Conservation (phyloP, 139 green algal genomes). For the Monoraphidium neglectum region DNA sequence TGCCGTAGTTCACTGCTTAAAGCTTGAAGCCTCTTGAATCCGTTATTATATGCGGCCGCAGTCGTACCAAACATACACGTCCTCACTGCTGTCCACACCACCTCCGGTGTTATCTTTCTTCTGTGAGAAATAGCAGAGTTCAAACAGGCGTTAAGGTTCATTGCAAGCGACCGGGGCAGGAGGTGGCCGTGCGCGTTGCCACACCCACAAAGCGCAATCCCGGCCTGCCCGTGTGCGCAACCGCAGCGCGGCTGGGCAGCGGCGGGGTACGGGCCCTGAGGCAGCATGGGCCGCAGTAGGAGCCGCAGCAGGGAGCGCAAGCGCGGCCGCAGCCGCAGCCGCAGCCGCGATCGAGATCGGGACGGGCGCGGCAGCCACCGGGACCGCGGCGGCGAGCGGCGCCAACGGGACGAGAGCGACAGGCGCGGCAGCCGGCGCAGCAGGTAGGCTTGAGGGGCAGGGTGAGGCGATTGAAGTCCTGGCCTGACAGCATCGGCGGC, state of each 20-base stretch:
- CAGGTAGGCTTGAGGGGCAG: neutral
- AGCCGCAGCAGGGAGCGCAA: conserved; percentile 13
- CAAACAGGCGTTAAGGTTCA: too few relatives aligned
- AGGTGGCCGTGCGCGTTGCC: neutral
- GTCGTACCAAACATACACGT: too few relatives aligned
- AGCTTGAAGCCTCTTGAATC: too few relatives aligned
- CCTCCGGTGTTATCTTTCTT: too few relatives aligned
- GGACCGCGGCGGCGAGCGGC: too few relatives aligned
- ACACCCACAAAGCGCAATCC: neutral
- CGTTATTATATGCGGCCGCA: too few relatives aligned
- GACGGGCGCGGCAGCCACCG: too few relatives aligned
- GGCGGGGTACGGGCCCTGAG: conserved; percentile 8
- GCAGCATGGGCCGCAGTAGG: conserved; percentile 8
- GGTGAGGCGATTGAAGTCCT: neutral
- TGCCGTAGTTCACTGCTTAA: too few relatives aligned
- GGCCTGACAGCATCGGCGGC: neutral
- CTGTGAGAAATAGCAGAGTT: too few relatives aligned
- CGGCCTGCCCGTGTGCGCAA: conserved; percentile 25
- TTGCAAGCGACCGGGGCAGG: too few relatives aligned
- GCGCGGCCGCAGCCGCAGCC: conserved; percentile 1
- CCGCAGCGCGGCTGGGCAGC: conserved; percentile 16
- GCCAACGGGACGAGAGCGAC: too few relatives aligned
- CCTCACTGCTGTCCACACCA: too few relatives aligned
- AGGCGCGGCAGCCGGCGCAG: neutral
- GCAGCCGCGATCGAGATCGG: conserved; percentile 8